Percentiles rank a stretch among this genome's conserved stretches.
Evolutionary conservation across 495 filamentous ascomycete genomes (phyloP).

Genomic region (Xylaria bambusicola): DNA sequence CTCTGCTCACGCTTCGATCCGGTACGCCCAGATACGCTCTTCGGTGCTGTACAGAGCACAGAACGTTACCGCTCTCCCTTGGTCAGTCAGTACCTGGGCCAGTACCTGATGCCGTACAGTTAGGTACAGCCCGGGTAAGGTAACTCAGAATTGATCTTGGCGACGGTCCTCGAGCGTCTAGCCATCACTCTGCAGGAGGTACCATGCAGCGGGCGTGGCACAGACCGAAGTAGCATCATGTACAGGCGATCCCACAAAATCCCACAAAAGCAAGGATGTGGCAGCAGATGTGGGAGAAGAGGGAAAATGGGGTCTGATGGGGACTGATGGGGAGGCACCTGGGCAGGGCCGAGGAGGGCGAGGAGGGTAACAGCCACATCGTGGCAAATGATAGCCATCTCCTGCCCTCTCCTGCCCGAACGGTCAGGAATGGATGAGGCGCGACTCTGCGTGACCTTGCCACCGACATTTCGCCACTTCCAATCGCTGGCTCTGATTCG

Average conservation of each 20-base stretch:
- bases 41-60: too few species aligned
- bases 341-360: too few species aligned
- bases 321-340: too few species aligned
- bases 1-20: too few species aligned
- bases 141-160: constrained; percentile 7
- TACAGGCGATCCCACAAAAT: constrained; percentile 2
- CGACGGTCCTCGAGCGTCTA: neutral
- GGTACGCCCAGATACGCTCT: too few species aligned
- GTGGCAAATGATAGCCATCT: constrained; percentile 2
- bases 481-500: neutral
- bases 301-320: too few species aligned
- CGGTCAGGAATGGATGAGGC: neutral
- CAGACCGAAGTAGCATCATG: neutral
- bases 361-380: neutral
- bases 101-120: neutral
- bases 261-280: too few species aligned
- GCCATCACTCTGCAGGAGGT: constrained; percentile 3
- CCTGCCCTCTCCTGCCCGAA: too few species aligned
- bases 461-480: constrained; percentile 10
- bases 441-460: constrained; percentile 11
- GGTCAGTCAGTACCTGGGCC: too few species aligned
- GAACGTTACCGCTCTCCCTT: too few species aligned
- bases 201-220: neutral
- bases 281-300: too few species aligned
- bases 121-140: neutral